A percentile compares a stretch with the other conserved stretches of the same genome.
Evolutionary conservation across 805 yeast genomes (phyloP).

Genomic region (Yarrowia porcina): DNA sequence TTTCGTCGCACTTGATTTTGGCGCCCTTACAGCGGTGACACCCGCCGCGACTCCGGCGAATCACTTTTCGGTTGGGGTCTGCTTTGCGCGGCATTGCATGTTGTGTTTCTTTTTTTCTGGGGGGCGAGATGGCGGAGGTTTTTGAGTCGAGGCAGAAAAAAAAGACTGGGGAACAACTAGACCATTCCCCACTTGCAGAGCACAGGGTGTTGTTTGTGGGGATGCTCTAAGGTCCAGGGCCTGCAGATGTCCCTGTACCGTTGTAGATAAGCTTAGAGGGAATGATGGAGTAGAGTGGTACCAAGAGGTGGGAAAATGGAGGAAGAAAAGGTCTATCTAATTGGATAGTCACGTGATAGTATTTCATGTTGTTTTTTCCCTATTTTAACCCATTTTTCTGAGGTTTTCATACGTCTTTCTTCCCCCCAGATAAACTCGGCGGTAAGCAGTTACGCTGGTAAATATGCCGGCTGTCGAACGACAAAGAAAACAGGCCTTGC

Average conservation of each 20-base stretch:
- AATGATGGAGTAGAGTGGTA: too few species aligned
- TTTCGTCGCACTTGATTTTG: constrained; percentile 69
- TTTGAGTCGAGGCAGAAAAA: neutral
- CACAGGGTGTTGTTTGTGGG: constrained; percentile 9
- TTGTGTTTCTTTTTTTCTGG: too few species aligned
- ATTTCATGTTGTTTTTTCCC: neutral
- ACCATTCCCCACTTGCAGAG: constrained; percentile 8
- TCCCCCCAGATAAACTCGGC: neutral
- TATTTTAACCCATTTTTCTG: too few species aligned
- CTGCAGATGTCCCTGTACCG: constrained; percentile 10
- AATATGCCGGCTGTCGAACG: neutral
- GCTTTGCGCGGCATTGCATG: constrained; percentile 22
- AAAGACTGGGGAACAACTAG: neutral
- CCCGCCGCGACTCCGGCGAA: constrained; percentile 20
- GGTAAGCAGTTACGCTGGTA: neutral
- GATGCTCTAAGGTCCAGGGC: neutral
- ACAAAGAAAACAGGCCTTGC: neutral
- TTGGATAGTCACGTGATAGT: too few species aligned
- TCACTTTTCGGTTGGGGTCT: constrained; percentile 23
- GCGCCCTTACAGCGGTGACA: constrained; percentile 42
- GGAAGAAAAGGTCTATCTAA: too few species aligned
- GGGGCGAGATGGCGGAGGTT: neutral
- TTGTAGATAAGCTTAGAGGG: neutral
- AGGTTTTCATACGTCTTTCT: too few species aligned
- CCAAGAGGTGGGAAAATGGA: too few species aligned